Base-by-base conservation (phyloP, 2,329 filamentous ascomycete species). In the Decorospora gaudefroyi region DNA sequence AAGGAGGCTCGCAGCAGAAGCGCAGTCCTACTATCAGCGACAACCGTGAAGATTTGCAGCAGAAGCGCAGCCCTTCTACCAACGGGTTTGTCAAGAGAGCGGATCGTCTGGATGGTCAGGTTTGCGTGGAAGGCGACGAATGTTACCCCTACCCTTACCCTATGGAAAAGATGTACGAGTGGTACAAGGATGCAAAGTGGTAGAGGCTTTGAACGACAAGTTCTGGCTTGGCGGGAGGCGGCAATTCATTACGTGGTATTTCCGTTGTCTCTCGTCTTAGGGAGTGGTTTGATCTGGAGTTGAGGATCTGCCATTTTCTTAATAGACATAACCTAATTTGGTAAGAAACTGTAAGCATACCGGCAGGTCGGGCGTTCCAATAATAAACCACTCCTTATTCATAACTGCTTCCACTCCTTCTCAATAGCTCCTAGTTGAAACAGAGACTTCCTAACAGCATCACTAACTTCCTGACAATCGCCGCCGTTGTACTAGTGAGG, bases 131-230 rank as follows among this genome's bases (percentile, higher is more conserved):
- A 23, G 29, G 28, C 11, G 42, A 46, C 15, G 35, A 34, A 18
- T 32, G 28, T 18, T 46, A 46, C 30, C 42, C 35, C 11, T 46
- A 39, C 17, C 29, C 30, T 23, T 46, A 46, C 22, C 29, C 35
- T n/a, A 46, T 46, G n/a, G 23, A 46, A 18, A 23, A 38, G n/a
- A 46, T 46, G 35, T 43, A 43, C 26, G 41, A 34, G 29, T 36
- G 33, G 33, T 36, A 36, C 22, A 36, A 36, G 33, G 33, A 1
- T 25, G 33, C 22, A 22, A 11, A n/a, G 12, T 30, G 25, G 35
- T 38, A 38, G 35, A 37, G 13, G 34, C 34, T 28, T 12, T 12
- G 34, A 27, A 37, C 15, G 6, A 27, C 13, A 26, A 37, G 3
- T 13, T 11, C n/a, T 28, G 34, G 22, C 13, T 32, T 32, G 30